phyloP scores from a whole-genome alignment of 2,329 filamentous ascomycete species.

The Ophiostoma populinum region DNA sequence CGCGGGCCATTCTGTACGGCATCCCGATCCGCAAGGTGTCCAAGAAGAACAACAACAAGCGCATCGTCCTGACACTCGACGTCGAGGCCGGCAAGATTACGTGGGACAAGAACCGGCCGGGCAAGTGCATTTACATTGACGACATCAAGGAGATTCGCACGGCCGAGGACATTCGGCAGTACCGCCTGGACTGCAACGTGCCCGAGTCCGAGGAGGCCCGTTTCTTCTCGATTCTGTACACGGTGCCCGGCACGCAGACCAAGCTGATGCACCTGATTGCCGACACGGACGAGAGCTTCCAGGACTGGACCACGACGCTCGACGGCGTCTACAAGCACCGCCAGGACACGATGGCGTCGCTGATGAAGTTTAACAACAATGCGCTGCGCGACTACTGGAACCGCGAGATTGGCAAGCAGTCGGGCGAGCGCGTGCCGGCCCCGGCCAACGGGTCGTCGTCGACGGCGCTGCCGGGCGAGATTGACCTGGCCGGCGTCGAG shows the following conservation, averaged over 20 bases:
- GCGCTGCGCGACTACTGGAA: conserved; percentile 76
- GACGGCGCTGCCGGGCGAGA: conserved; percentile 42
- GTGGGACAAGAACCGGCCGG: conserved; percentile 65
- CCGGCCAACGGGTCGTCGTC: conserved; percentile 16
- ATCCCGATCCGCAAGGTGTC: conserved; percentile 69
- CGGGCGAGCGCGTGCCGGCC: conserved; percentile 20
- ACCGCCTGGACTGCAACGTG: conserved; percentile 67
- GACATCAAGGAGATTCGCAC: conserved; percentile 83
- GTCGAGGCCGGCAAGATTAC: conserved; percentile 69
- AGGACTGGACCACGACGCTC: conserved; percentile 69
- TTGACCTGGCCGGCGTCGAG: conserved; percentile 65
- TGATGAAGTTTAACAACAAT: conserved; percentile 71
- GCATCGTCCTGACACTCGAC: conserved; percentile 56
- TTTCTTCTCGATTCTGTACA: conserved; percentile 86
- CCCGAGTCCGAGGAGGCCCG: conserved; percentile 47
- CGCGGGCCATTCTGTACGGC: conserved; percentile 60
- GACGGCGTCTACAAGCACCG: conserved; percentile 73
- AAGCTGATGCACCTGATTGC: conserved; percentile 84
- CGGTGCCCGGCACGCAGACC: conserved; percentile 59
- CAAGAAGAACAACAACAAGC: conserved; percentile 69
- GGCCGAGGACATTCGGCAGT: conserved; percentile 71
- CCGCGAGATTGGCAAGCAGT: conserved; percentile 58
- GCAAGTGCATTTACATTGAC: conserved; percentile 83
- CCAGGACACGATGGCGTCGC: conserved; percentile 75
- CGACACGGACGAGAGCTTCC: conserved; percentile 51